These are phyloP conservation scores for Lasiodiplodia citricola DNA, from an alignment of 2,329 filamentous ascomycete genomes.

Conservation along the genomic window DNA sequence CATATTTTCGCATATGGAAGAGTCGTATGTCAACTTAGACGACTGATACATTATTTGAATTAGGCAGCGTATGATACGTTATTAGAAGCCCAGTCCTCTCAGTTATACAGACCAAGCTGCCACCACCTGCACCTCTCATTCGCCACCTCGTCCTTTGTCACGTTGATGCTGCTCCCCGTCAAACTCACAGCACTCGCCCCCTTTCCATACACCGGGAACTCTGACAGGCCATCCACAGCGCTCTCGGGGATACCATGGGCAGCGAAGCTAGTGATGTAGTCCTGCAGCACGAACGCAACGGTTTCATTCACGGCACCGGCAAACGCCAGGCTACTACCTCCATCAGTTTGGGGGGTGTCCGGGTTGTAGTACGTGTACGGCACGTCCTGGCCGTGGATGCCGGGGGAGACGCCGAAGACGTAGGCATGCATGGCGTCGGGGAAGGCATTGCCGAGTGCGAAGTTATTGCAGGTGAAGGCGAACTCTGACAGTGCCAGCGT, in stretches of 20 bases:
- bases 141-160: conserved; percentile 52
- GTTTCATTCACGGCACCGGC: conserved; percentile 38
- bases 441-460: conserved; percentile 55
- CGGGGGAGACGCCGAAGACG: conserved; percentile 59
- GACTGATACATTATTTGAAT: no score
- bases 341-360: conserved; percentile 13
- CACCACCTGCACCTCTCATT: conserved; percentile 59
- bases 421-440: conserved; percentile 57
- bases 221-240: conserved; percentile 43
- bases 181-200: conserved; percentile 53
- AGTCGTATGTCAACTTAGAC: no score
- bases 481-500: conserved; percentile 51
- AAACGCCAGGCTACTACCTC: not conserved
- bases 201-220: conserved; percentile 55
- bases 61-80: no score
- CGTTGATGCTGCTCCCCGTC: conserved; percentile 48
- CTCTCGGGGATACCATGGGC: conserved; percentile 45
- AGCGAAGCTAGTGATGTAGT: conserved; percentile 53
- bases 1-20: no score
- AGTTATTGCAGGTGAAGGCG: conserved; percentile 58
- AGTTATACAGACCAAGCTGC: conserved; percentile 55
- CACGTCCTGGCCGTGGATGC: conserved; percentile 59
- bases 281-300: conserved; percentile 51
- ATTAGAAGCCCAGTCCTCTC: not conserved
- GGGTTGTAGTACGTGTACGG: conserved; percentile 59